Evolutionary conservation across 2,329 filamentous ascomycete genomes (phyloP), one percentile per base, ranked within the genome.

Genomic region (Parastagonospora nodorum): DNA sequence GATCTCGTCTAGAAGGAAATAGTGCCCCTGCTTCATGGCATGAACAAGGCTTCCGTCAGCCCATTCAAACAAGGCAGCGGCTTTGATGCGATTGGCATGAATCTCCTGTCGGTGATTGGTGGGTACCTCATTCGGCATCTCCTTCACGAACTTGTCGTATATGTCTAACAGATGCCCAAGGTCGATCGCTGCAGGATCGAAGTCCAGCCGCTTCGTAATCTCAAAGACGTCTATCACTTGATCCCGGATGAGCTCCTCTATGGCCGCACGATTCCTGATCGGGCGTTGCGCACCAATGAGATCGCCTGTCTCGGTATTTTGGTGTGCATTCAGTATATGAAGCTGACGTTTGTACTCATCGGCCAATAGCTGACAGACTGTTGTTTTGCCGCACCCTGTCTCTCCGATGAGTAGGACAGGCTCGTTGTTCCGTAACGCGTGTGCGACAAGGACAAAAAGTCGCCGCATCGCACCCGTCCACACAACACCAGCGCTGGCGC

Each of bases 341-440:
- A 99, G 78, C 56, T 89, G 80, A 64, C 88, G 91, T 12, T 81
- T 79, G 55, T 90, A 82, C 4, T 90, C 88, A 66, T 96, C 88
- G 2, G 94, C 92, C 45, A 97, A 82, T 68, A 96, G 83, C 71
- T 99, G 94, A 61, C 91, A 95, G 6, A 99, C 89, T 2, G 93
- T 97, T 0, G 94, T 99, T 77, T 99, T 99, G 53, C 95, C 94
- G 67, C 93, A 97, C 5, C 94, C 94, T 14, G 94, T 99, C 71
- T 99, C 95, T 55, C 94, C 94, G 10, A 99, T 91, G 5, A 99
- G 81, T 15, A 99, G 80, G 2, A 99, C 90, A 0, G 94, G 94
- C 71, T 99, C 94, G 55, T 95, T 92, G 68, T 97, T 94, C 24
- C 84, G 83, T 51, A 99, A 79, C 1, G 94, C 94, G 63, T 89